These are phyloP conservation scores for Blastomyces parvus DNA, from an alignment of 2,329 filamentous ascomycete species.

Conservation along the genomic window DNA sequence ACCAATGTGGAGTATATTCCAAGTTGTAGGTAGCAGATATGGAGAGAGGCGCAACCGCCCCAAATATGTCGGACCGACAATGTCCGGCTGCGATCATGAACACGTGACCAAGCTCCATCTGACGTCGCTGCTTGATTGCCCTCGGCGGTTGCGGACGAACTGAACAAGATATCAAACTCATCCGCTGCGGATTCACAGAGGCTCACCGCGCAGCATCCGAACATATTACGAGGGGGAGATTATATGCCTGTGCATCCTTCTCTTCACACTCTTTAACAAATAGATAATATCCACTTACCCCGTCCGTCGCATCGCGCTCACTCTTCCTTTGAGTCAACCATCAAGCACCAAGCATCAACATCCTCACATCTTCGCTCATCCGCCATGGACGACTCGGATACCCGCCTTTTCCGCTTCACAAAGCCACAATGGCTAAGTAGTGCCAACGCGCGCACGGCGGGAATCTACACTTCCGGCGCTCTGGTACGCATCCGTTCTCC, in stretches of 20 bases:
- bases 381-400: constrained; percentile 38
- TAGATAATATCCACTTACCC: neutral
- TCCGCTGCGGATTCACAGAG: neutral
- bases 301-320: neutral
- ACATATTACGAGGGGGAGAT: neutral
- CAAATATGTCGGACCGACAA: neutral
- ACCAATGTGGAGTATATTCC: too few species aligned
- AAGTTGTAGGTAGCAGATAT: too few species aligned
- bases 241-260: neutral
- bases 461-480: constrained; percentile 57
- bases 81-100: neutral
- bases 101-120: neutral
- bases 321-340: neutral
- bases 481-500: constrained; percentile 42
- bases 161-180: neutral
- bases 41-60: too few species aligned
- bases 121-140: neutral
- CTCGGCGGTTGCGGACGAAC: too few species aligned
- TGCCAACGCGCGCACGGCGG: constrained; percentile 52
- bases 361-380: neutral
- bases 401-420: constrained; percentile 57
- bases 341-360: neutral
- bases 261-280: neutral
- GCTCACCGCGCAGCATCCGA: neutral
- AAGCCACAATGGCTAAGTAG: constrained; percentile 60